Base-by-base conservation (phyloP, 2,329 filamentous ascomycete species). In the Fusarium robinianum region DNA sequence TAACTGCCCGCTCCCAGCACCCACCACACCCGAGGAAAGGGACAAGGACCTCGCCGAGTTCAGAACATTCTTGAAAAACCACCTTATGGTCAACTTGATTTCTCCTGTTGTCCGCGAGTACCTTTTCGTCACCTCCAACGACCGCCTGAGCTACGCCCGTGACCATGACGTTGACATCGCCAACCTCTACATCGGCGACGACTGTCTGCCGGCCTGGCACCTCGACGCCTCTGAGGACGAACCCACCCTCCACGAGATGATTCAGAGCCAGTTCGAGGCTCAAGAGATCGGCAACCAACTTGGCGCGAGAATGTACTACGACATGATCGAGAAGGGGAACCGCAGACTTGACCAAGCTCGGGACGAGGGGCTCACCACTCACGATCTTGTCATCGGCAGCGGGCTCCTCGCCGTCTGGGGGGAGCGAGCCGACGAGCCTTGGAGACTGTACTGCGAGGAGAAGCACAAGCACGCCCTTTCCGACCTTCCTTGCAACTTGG, bases 121-220 rank as follows among this genome's bases (percentile, higher is more conserved):
- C 12, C 9, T 67, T 7, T 43, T 53, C n/a, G 46, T 34, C 8
- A 41, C 49, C 4, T 57, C 58, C 0, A 65, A 62, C 14, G n/a
- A 16, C 0, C 59, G 57, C 10, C 49, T 69, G 0, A 39, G 55
- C 2, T 22, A 47, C 12, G 67, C 66, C 2, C 46, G 39, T 8
- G 10, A 12, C 2, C 39, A 46, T 1, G 54, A 55, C 4, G 15
- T 55, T 2, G 3, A 8, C 1, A 34, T 67, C 1, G 18, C 26
- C 1, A 49, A 60, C 0, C 40, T 69, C 5, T 36, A 22, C 17
- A 55, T 68, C 3, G 64, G 55, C 3, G 37, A 55, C 0, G 60
- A 68, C 17, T 67, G 67, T 5, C 49, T 68, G 3, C 63, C 63
- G 1, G 45, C 52, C 3, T 69, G 66, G 67, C 16, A 45, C 2